These are phyloP conservation scores for Mortierella sp. DNA, from an alignment of 371 early-diverging fungal species.

Conservation along the genomic window DNA sequence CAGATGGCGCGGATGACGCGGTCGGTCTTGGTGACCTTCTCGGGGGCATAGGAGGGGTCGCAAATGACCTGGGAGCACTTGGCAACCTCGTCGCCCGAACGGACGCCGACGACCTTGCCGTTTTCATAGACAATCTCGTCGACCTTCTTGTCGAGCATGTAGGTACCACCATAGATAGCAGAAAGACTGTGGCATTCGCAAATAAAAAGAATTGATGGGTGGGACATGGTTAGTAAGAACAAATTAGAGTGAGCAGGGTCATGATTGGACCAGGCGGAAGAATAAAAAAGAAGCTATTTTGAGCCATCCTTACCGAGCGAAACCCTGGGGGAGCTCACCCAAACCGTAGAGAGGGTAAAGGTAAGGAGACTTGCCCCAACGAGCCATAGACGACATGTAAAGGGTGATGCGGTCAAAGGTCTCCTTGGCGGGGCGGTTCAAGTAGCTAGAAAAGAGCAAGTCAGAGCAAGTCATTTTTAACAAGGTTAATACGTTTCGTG, in stretches of 20 bases:
- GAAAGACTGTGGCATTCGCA: slow-evolving; percentile 68
- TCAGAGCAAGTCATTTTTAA: background rate
- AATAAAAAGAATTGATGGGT: slow-evolving; percentile 11
- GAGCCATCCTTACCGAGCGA: slow-evolving; percentile 85
- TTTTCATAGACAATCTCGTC: slow-evolving; percentile 91
- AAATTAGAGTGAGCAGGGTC: background rate
- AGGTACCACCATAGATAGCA: slow-evolving; percentile 98
- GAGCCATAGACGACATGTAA: slow-evolving; percentile 96
- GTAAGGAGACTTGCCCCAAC: slow-evolving; percentile 99
- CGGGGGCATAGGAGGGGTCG: slow-evolving; percentile 95
- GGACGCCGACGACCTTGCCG: slow-evolving; percentile 92
- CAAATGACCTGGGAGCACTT: slow-evolving; percentile 92
- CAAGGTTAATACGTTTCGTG: slow-evolving; percentile 5
- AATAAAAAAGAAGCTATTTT: slow-evolving; percentile 8
- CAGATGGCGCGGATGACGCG: slow-evolving; percentile 97
- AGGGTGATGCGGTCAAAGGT: slow-evolving; percentile 95
- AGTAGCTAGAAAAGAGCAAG: slow-evolving; percentile 69
- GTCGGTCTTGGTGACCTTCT: slow-evolving; percentile 81
- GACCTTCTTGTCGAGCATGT: slow-evolving; percentile 95
- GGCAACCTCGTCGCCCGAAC: slow-evolving; percentile 87
- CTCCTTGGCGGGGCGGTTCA: slow-evolving; percentile 88
- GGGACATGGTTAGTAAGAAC: background rate
- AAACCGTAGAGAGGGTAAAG: slow-evolving; percentile 99
- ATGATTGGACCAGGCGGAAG: slow-evolving; percentile 15
- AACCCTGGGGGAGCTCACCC: slow-evolving; percentile 99